Percentiles rank a stretch among this genome's conserved stretches.
Evolutionary conservation across 129 eudicot species (phyloP).

Genomic region (Daucus carota): DNA sequence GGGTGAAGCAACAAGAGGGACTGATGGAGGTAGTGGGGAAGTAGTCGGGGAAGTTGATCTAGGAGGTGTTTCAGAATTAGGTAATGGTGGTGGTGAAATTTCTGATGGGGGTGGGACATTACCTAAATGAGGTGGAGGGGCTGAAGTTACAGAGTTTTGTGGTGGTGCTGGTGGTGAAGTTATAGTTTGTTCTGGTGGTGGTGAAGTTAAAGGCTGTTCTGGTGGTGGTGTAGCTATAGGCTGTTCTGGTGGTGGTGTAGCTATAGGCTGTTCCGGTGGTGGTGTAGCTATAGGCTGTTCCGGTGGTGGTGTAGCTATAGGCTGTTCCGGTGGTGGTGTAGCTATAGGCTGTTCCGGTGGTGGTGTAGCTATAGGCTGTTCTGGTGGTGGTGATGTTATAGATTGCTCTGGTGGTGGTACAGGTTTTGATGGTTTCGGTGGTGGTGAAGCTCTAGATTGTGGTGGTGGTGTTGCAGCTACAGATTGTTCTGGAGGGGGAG

Average conservation of each 20-base stretch:
- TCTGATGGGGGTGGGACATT: conserved; percentile 18
- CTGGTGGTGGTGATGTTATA: conserved; percentile 6
- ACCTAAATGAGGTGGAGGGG: conserved; percentile 22
- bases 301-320: conserved; percentile 19
- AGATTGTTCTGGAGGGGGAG: neutral
- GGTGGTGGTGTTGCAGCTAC: neutral
- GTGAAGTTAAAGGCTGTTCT: conserved; percentile 10
- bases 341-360: neutral
- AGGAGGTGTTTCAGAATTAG: conserved; percentile 25
- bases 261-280: conserved; percentile 1
- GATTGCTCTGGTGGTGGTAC: neutral
- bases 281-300: too few relatives aligned
- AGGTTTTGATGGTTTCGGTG: conserved; percentile 10
- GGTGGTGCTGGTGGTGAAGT: conserved; percentile 2
- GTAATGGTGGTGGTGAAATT: conserved; percentile 27
- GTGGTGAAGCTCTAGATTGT: conserved; percentile 20
- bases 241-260: neutral
- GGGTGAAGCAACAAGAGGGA: neutral
- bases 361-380: conserved; percentile 14
- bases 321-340: neutral
- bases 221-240: neutral
- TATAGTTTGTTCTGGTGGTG: neutral
- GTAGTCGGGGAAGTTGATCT: conserved; percentile 11
- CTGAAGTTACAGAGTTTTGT: neutral
- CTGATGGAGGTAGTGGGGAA: neutral